phyloP scores from a whole-genome alignment of 2,329 filamentous ascomycete genomes.

The Graphium sp. region DNA sequence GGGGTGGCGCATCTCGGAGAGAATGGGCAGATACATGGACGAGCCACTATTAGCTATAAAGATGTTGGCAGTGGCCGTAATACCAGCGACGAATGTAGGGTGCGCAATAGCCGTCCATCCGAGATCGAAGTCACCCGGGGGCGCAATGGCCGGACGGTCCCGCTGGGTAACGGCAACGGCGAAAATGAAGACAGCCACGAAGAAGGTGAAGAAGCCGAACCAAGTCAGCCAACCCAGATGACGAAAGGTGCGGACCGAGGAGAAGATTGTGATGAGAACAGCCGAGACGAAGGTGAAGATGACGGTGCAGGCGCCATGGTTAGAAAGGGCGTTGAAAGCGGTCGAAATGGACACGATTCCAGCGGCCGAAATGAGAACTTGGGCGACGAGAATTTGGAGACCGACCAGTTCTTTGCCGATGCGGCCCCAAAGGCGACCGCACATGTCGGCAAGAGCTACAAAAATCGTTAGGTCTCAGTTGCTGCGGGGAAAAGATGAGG shows the following conservation, averaged over 20 bases:
- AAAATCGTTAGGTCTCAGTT: not conserved
- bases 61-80: constrained; percentile 32
- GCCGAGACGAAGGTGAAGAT: constrained; percentile 11
- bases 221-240: constrained; percentile 15
- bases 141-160: constrained; percentile 37
- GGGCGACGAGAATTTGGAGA: constrained; percentile 10
- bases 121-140: constrained; percentile 35
- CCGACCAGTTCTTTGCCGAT: constrained; percentile 10
- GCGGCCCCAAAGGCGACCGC: constrained; percentile 9
- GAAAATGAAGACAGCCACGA: constrained; percentile 23
- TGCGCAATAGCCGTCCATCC: constrained; percentile 31
- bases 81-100: constrained; percentile 35
- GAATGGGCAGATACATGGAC: constrained; percentile 35
- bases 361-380: constrained; percentile 10
- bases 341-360: constrained; percentile 9
- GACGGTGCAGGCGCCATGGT: constrained; percentile 11
- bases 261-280: constrained; percentile 9
- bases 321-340: constrained; percentile 11
- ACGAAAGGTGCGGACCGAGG: constrained; percentile 8
- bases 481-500: not conserved
- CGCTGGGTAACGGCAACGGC: constrained; percentile 10
- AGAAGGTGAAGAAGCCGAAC: constrained; percentile 28
- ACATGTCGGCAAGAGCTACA: constrained; percentile 10
- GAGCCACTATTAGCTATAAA: constrained; percentile 36
- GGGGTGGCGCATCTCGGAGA: constrained; percentile 30